Evolutionary conservation across 768 basidiomycete genomes (phyloP).

Genomic region (Suillus luteus): DNA sequence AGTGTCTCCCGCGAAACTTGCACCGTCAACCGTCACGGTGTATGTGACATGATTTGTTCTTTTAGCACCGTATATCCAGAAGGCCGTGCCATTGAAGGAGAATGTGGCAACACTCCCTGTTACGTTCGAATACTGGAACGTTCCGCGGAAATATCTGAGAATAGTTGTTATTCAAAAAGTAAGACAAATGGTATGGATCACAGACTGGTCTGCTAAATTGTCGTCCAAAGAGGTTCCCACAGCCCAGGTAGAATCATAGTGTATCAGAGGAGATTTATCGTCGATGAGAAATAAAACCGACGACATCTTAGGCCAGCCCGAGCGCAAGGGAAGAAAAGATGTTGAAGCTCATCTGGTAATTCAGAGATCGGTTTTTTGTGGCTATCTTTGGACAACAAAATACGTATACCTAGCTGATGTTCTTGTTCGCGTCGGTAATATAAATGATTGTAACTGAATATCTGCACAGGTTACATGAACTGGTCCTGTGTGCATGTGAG

Average conservation of each 20-base stretch:
- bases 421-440: not conserved
- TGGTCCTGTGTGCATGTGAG: not conserved
- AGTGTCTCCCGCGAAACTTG: conserved; percentile 26
- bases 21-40: conserved; percentile 43
- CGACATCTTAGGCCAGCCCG: conserved; percentile 21
- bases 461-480: not conserved
- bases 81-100: conserved; percentile 49
- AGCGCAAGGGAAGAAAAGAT: not conserved
- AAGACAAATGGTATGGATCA: not conserved
- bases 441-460: not conserved
- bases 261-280: conserved; percentile 36
- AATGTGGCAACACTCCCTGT: conserved; percentile 39
- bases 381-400: not conserved
- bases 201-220: conserved; percentile 21
- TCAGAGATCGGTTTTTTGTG: not conserved
- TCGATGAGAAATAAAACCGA: conserved; percentile 28
- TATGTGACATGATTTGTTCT: conserved; percentile 49
- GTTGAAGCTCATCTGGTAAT: not conserved
- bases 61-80: conserved; percentile 53
- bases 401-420: not conserved
- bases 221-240: conserved; percentile 15
- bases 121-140: conserved; percentile 41
- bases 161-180: not conserved
- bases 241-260: conserved; percentile 29
- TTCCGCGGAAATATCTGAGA: conserved; percentile 40